phyloP scores from a whole-genome alignment of 2,329 filamentous ascomycete species.

The Pseudopyricularia cyperi region DNA sequence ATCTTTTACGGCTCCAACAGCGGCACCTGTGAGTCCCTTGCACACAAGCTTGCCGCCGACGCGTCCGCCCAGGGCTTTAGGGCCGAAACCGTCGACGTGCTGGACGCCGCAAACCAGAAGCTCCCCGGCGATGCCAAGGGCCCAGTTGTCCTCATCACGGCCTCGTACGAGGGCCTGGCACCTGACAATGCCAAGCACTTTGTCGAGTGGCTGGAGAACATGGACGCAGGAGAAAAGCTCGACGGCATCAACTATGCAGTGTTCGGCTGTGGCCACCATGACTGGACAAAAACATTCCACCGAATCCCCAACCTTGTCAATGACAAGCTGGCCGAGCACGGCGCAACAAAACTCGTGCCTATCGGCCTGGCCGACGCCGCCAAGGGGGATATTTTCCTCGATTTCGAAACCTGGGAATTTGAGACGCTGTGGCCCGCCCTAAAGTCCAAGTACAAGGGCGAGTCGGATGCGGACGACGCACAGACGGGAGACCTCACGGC shows the following conservation, averaged over 20 bases:
- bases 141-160: slow-evolving; percentile 53
- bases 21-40: slow-evolving; percentile 60
- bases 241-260: slow-evolving; percentile 50
- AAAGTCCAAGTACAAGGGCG: slow-evolving; percentile 23
- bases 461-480: slow-evolving; percentile 8
- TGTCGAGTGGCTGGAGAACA: slow-evolving; percentile 48
- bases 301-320: slow-evolving; percentile 52
- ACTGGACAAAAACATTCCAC: slow-evolving; percentile 52
- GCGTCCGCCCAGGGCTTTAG: slow-evolving; percentile 47
- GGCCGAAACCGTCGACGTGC: slow-evolving; percentile 35
- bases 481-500: slow-evolving; percentile 11
- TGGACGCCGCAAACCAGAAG: slow-evolving; percentile 49
- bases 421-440: slow-evolving; percentile 36
- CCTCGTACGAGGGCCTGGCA: slow-evolving; percentile 60
- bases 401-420: slow-evolving; percentile 57
- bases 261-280: slow-evolving; percentile 46
- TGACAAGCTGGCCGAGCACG: slow-evolving; percentile 32
- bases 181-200: slow-evolving; percentile 61
- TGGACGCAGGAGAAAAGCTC: slow-evolving; percentile 33
- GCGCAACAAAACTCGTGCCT: slow-evolving; percentile 29
- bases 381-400: slow-evolving; percentile 51
- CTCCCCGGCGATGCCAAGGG: slow-evolving; percentile 42
- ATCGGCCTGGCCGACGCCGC: slow-evolving; percentile 48
- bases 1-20: slow-evolving; percentile 64
- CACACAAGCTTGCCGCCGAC: slow-evolving; percentile 47